A percentile compares a stretch with the other conserved stretches of the same genome.
phyloP scores from a whole-genome alignment of 768 basidiomycete species.

The Auriculariales sp. region DNA sequence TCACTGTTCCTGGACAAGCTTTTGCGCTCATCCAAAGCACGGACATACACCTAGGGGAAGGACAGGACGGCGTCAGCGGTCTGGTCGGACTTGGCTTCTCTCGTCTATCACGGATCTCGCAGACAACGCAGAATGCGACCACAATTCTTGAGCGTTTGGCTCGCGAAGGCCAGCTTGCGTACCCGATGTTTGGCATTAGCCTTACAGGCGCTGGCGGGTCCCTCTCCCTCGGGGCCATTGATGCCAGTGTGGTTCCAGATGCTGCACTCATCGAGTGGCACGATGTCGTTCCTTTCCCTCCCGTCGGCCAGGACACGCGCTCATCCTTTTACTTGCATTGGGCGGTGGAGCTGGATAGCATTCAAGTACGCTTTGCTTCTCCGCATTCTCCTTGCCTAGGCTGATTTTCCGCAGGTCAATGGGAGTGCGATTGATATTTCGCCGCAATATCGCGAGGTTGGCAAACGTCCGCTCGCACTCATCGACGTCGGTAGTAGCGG shows the following conservation, averaged over 20 bases:
- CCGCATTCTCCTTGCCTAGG: background rate
- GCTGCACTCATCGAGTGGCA: constrained; percentile 53
- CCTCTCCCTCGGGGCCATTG: constrained; percentile 61
- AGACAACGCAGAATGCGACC: constrained; percentile 41
- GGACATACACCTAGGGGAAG: constrained; percentile 37
- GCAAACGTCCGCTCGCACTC: constrained; percentile 47
- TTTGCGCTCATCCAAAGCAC: constrained; percentile 53
- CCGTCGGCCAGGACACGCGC: constrained; percentile 33
- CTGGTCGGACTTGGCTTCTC: constrained; percentile 66
- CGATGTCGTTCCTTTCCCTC: constrained; percentile 58
- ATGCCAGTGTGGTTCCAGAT: constrained; percentile 51
- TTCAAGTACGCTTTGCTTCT: constrained; percentile 29
- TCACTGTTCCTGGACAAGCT: constrained; percentile 45
- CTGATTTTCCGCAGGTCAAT: constrained; percentile 33
- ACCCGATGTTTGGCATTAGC: constrained; percentile 64
- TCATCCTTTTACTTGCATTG: constrained; percentile 63
- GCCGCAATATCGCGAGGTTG: constrained; percentile 48
- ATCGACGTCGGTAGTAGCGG: constrained; percentile 66
- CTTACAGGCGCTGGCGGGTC: constrained; percentile 50
- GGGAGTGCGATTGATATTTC: constrained; percentile 33
- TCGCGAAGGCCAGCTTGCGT: constrained; percentile 47
- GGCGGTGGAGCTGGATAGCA: constrained; percentile 43
- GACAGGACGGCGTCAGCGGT: constrained; percentile 45
- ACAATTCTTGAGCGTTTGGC: constrained; percentile 55
- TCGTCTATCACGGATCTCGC: constrained; percentile 47